These are phyloP conservation scores for Erucastrum elatum DNA, from an alignment of 345 rosid species.

Conservation along the genomic window DNA sequence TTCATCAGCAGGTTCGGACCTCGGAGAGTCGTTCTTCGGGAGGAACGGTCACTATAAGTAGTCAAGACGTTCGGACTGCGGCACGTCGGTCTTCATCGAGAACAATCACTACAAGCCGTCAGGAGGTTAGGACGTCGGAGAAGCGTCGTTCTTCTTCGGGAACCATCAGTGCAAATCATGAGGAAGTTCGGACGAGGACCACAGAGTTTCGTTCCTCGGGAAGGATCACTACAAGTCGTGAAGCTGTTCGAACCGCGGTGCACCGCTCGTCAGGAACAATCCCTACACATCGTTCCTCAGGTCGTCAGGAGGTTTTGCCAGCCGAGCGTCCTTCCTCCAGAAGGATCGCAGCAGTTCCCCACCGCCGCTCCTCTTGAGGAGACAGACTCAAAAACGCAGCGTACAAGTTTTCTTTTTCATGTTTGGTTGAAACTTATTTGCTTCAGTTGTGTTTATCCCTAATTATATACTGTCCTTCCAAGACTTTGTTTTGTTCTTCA, in stretches of 20 bases:
- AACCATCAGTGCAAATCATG: background rate
- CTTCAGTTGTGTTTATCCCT: background rate
- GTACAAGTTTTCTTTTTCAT: background rate
- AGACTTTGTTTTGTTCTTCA: background rate
- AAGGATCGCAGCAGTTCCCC: background rate
- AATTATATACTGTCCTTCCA: background rate
- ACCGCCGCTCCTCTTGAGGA: background rate
- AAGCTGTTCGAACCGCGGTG: background rate
- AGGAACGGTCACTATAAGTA: background rate
- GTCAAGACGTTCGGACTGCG: background rate
- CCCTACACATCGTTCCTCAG: background rate
- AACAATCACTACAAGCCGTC: background rate
- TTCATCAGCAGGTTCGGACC: background rate
- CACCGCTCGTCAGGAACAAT: background rate
- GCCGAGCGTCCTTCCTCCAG: background rate
- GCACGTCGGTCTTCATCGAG: background rate
- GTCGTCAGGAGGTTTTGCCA: background rate
- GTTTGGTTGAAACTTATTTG: background rate
- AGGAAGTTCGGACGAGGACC: background rate
- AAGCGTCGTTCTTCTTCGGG: background rate
- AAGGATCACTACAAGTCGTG: background rate
- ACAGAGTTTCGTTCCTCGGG: background rate
- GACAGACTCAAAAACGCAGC: background rate
- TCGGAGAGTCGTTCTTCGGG: background rate
- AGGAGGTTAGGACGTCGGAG: background rate